These are phyloP conservation scores for Cutaneotrichosporon dermatis DNA, from an alignment of 1,284 basidiomycete species.

Conservation along the genomic window DNA sequence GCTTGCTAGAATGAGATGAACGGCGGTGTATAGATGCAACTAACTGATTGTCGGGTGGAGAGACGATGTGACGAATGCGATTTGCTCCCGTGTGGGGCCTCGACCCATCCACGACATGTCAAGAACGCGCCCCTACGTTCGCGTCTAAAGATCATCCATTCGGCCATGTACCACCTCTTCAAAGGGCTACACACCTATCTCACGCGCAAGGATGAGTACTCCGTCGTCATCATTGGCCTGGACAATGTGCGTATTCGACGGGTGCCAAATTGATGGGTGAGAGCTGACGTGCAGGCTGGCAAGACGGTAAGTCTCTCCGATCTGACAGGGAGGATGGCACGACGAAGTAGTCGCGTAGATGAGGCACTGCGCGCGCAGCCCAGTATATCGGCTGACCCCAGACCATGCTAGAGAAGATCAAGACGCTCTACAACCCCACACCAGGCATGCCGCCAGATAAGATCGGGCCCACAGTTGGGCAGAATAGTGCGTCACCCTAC, in stretches of 20 bases:
- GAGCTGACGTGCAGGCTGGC: no score
- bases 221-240: conserved; percentile 82
- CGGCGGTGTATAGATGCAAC: no score
- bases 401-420: conserved; percentile 88
- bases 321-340: conserved; percentile 63
- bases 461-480: conserved; percentile 88
- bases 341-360: conserved; percentile 50
- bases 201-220: conserved; percentile 89
- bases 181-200: conserved; percentile 83
- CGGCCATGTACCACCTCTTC: conserved; percentile 75
- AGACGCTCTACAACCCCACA: conserved; percentile 78
- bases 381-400: conserved; percentile 35
- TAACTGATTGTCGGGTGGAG: no score
- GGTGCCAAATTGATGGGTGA: no score
- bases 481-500: conserved; percentile 66
- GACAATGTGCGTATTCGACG: conserved; percentile 46
- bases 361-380: no score
- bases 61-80: not conserved
- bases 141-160: not conserved
- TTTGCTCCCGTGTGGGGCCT: conserved; percentile 4
- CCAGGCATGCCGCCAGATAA: conserved; percentile 80
- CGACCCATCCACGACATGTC: no score
- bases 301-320: no score
- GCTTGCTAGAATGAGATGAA: no score
- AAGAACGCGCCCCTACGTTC: not conserved